A percentile compares a stretch with the other conserved stretches of the same genome.
Evolutionary conservation across 2,329 filamentous ascomycete species (phyloP).

Genomic region (Colletotrichum musicola): DNA sequence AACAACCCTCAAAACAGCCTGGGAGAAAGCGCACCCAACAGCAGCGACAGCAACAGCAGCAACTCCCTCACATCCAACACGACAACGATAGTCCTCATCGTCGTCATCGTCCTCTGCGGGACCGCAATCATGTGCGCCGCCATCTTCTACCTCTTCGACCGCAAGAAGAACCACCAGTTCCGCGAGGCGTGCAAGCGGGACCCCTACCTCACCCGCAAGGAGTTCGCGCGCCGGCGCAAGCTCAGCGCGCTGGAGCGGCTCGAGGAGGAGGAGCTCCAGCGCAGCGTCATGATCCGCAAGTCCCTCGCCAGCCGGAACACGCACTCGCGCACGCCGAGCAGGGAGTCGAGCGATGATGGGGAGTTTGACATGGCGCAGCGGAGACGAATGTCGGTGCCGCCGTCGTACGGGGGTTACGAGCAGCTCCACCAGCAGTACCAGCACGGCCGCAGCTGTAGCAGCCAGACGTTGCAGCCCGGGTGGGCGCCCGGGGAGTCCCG

Average conservation of each 20-base stretch:
- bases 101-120: constrained; percentile 43
- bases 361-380: not conserved
- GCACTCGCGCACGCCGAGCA: constrained; percentile 20
- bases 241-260: constrained; percentile 43
- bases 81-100: constrained; percentile 39
- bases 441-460: not conserved
- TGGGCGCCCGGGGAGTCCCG: constrained; percentile 4
- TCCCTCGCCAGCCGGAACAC: constrained; percentile 47
- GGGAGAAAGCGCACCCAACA: not conserved
- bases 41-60: not conserved
- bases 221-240: constrained; percentile 43
- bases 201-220: constrained; percentile 44
- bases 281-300: constrained; percentile 58
- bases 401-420: not conserved
- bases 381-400: constrained; percentile 8
- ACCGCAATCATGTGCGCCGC: constrained; percentile 43
- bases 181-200: constrained; percentile 42
- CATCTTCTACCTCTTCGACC: constrained; percentile 41
- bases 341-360: not conserved
- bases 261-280: constrained; percentile 53
- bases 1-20: not conserved
- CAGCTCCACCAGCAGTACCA: constrained; percentile 9
- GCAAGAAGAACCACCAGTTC: constrained; percentile 42
- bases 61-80: constrained; percentile 6
- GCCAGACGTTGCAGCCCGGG: not conserved